Evolutionary conservation across 2,329 filamentous ascomycete species (phyloP).

Genomic region (Exophiala phaeomuriformis): DNA sequence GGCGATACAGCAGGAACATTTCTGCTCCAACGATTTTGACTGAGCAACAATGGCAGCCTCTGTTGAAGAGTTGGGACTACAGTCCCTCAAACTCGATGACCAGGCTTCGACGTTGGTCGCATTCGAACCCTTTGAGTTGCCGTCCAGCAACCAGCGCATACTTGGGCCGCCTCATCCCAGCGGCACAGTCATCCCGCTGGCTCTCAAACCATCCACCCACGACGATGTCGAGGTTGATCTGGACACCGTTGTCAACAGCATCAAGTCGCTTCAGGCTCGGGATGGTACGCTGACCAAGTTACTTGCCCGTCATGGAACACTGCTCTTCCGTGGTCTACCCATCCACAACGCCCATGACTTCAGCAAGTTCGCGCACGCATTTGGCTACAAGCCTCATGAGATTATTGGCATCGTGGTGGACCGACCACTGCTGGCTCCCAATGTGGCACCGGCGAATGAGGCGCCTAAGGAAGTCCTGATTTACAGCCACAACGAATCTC

Average conservation of each 20-base stretch:
- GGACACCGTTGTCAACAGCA: slow-evolving; percentile 33
- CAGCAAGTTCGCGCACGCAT: slow-evolving; percentile 45
- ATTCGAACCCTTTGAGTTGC: slow-evolving; percentile 38
- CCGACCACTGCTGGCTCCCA: slow-evolving; percentile 39
- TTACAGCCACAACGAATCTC: slow-evolving; percentile 48
- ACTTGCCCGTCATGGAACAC: slow-evolving; percentile 41
- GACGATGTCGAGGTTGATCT: slow-evolving; percentile 28
- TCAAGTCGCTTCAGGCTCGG: slow-evolving; percentile 35
- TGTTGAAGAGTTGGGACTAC: slow-evolving; percentile 3
- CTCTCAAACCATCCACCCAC: slow-evolving; percentile 32
- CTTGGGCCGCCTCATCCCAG: slow-evolving; percentile 37
- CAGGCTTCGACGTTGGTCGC: slow-evolving; percentile 20
- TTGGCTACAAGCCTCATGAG: slow-evolving; percentile 44
- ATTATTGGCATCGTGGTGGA: slow-evolving; percentile 47
- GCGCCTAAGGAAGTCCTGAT: slow-evolving; percentile 44
- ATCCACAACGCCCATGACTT: slow-evolving; percentile 43
- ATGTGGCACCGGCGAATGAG: slow-evolving; percentile 45
- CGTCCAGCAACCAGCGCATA: slow-evolving; percentile 37
- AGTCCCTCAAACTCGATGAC: slow-evolving; percentile 24
- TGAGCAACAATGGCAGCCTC: slow-evolving; percentile 10
- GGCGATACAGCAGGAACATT: background rate
- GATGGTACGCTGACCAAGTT: slow-evolving; percentile 35
- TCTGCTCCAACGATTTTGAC: background rate
- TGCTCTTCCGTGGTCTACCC: slow-evolving; percentile 43
- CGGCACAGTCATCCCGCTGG: slow-evolving; percentile 37